Base-by-base conservation (phyloP, 192 early-diverging fungal genomes). In the Dimargaris xerosporica region DNA sequence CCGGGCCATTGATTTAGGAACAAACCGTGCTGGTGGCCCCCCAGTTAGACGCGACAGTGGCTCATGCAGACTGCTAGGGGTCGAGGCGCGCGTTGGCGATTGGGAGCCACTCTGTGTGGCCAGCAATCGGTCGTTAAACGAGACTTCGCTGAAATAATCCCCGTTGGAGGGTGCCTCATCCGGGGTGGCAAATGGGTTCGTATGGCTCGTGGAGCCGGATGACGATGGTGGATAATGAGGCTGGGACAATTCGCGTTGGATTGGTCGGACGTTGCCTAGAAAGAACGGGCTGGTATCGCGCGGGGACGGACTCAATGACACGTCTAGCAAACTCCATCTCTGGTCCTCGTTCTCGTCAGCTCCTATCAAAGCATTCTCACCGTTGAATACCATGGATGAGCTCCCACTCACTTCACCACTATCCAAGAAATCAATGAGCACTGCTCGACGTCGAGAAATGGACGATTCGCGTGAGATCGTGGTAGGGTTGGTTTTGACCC, bases 381-480 rank as follows among this genome's bases (percentile, higher is more conserved):
- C 4, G 4, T 7, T 50, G 47, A 59, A 59, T 30, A 59, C 7
- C 56, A 39, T 30, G 31, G 56, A 31, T 10, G 56, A 0, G 23
- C 41, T 59, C 31, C 15, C 34, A 9, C 10, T 16, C 2, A 59
- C 56, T 28, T 23, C 56, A 59, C 2, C 31, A n/a, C 41, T 5
- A 3, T 34, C 19, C 12, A 31, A 15, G 41, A 42, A 59, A 34
- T 59, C 56, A 15, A 59, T 34, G 13, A 59, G 41, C 13, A 59
- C 56, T 11, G 56, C 56, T 17, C 56, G 56, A 16, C 56, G 56
- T 29, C 56, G 56, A 1, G 56, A 59, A 9, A 59, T 19, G 31
- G 56, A 59, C 30, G 56, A 59, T 42, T 59, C 56, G 56, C 56
- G 56, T 19, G 56, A 59, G 12, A 59, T 19, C 9, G 19, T 19